phyloP scores from a whole-genome alignment of 768 basidiomycete genomes.

The Amanita pseudoporphyria region DNA sequence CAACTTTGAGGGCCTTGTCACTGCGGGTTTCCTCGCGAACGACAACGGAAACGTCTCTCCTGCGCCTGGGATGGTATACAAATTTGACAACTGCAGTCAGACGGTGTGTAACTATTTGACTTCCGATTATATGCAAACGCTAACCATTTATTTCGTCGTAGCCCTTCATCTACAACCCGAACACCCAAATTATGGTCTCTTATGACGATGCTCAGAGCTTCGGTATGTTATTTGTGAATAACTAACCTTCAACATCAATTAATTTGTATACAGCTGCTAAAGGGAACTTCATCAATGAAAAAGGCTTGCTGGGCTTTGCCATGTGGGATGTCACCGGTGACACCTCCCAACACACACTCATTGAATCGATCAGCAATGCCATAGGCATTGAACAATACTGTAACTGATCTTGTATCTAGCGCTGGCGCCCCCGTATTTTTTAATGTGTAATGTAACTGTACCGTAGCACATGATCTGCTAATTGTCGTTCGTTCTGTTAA shows the following conservation, averaged over 20 bases:
- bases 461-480: neutral
- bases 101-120: slow-evolving; percentile 47
- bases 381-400: slow-evolving; percentile 21
- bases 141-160: slow-evolving; percentile 19
- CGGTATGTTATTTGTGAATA: slow-evolving; percentile 15
- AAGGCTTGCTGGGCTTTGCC: slow-evolving; percentile 48
- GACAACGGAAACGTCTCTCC: slow-evolving; percentile 23
- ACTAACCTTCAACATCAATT: neutral
- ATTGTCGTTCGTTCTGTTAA: neutral
- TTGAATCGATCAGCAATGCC: slow-evolving; percentile 40
- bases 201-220: slow-evolving; percentile 60
- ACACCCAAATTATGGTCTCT: slow-evolving; percentile 47
- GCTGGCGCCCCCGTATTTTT: slow-evolving; percentile 1
- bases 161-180: slow-evolving; percentile 59
- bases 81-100: slow-evolving; percentile 59
- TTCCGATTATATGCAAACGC: no score
- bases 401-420: neutral
- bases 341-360: slow-evolving; percentile 37
- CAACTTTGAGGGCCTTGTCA: slow-evolving; percentile 53
- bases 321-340: slow-evolving; percentile 65
- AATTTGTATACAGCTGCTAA: slow-evolving; percentile 31
- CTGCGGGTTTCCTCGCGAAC: slow-evolving; percentile 41
- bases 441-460: neutral
- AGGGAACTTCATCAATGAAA: slow-evolving; percentile 46
- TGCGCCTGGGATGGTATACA: slow-evolving; percentile 41